Percentiles rank a stretch among this genome's conserved stretches.
These are phyloP conservation scores for Penicillium roqueforti DNA, from an alignment of 495 filamentous ascomycete species.

Conservation along the genomic window DNA sequence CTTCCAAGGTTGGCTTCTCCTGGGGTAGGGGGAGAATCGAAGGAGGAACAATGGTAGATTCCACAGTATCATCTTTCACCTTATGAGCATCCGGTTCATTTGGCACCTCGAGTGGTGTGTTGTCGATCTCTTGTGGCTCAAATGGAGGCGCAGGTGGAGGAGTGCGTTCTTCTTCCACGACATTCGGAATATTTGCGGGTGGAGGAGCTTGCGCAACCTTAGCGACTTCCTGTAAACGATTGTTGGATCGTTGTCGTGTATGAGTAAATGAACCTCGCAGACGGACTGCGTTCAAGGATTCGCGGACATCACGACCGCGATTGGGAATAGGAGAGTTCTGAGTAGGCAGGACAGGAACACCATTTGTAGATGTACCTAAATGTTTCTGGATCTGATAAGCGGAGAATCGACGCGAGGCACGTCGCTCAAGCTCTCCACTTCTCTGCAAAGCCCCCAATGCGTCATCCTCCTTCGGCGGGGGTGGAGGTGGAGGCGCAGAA, in stretches of 20 bases:
- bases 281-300: constrained; percentile 90
- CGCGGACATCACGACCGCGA: constrained; percentile 78
- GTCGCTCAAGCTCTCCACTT: constrained; percentile 86
- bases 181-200: constrained; percentile 64
- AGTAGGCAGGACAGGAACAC: constrained; percentile 77
- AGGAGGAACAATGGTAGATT: constrained; percentile 13
- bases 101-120: constrained; percentile 34
- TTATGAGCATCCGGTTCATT: not conserved
- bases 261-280: constrained; percentile 65
- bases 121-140: constrained; percentile 28
- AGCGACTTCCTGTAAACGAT: constrained; percentile 52
- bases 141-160: constrained; percentile 32
- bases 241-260: constrained; percentile 56
- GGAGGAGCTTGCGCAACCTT: constrained; percentile 44
- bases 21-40: constrained; percentile 37
- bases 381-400: constrained; percentile 95
- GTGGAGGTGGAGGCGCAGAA: constrained; percentile 66
- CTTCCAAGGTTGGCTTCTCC: constrained; percentile 32
- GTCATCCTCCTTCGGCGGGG: constrained; percentile 79
- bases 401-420: constrained; percentile 89
- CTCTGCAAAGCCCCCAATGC: constrained; percentile 86
- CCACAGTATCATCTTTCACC: constrained; percentile 18
- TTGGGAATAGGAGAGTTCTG: constrained; percentile 88
- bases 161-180: constrained; percentile 44
- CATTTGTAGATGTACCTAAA: constrained; percentile 72